Percentiles rank a stretch among this genome's conserved stretches.
Evolutionary conservation across 441 rosid species (phyloP).

Genomic region (Melastoma candidum): DNA sequence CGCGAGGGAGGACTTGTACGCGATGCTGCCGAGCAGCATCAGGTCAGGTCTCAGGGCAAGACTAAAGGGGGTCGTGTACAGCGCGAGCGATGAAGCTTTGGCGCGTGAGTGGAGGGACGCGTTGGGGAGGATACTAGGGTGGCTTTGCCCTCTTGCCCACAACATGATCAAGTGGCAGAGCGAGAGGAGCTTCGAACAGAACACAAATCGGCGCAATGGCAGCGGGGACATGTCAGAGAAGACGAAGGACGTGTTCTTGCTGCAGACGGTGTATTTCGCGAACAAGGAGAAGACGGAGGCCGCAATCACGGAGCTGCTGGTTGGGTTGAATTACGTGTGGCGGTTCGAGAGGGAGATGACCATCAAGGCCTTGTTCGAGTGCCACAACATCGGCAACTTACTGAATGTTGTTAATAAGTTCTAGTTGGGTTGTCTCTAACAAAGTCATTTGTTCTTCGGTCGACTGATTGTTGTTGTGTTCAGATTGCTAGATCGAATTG

Average conservation of each 20-base stretch:
- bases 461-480: no score
- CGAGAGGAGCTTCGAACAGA: slow-evolving; percentile 79
- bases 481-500: no score
- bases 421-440: no score
- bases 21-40: slow-evolving; percentile 71
- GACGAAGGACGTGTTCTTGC: slow-evolving; percentile 49
- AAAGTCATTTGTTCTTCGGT: no score
- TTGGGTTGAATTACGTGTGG: slow-evolving; percentile 94
- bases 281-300: slow-evolving; percentile 84
- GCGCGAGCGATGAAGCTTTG: slow-evolving; percentile 58
- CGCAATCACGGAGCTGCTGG: slow-evolving; percentile 80
- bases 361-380: slow-evolving; percentile 67
- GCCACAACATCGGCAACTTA: slow-evolving; percentile 18
- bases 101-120: slow-evolving; percentile 87
- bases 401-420: no score
- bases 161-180: slow-evolving; percentile 96
- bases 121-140: slow-evolving; percentile 52
- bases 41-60: slow-evolving; percentile 49
- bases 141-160: slow-evolving; percentile 88
- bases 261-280: slow-evolving; percentile 72
- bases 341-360: slow-evolving; percentile 94
- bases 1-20: slow-evolving; percentile 79
- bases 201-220: slow-evolving; percentile 3
- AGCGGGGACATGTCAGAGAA: slow-evolving; percentile 19
- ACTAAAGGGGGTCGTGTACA: slow-evolving; percentile 64